These are phyloP conservation scores for Protomyces gravidus DNA, from an alignment of 1,139 yeast species.

Conservation along the genomic window DNA sequence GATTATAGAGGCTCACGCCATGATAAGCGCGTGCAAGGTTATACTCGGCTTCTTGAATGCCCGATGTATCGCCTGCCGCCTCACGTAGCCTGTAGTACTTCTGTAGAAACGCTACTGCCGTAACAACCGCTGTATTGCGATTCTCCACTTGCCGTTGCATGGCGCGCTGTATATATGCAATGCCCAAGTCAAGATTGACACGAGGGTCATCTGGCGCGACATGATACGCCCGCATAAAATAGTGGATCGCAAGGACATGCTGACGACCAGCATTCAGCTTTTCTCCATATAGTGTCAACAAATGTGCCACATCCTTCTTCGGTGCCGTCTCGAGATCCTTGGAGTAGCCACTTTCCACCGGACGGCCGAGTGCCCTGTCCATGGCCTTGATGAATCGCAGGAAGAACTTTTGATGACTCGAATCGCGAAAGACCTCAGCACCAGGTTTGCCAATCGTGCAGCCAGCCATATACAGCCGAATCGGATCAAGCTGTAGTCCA, in stretches of 20 bases:
- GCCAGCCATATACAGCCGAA: constrained; percentile 64
- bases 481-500: constrained; percentile 69
- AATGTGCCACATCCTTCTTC: constrained; percentile 50
- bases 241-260: constrained; percentile 59
- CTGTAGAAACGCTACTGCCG: constrained; percentile 71
- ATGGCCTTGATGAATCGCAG: constrained; percentile 83
- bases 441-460: constrained; percentile 60
- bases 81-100: constrained; percentile 58
- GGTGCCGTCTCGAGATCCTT: constrained; percentile 39
- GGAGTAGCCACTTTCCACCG: constrained; percentile 52
- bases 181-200: constrained; percentile 66
- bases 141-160: constrained; percentile 84
- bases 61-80: constrained; percentile 39
- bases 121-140: constrained; percentile 79
- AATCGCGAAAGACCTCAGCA: constrained; percentile 60
- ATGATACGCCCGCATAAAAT: constrained; percentile 52
- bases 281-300: constrained; percentile 73
- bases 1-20: constrained; percentile 55
- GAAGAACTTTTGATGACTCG: constrained; percentile 83
- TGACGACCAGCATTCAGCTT: constrained; percentile 78
- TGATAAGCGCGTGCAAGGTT: constrained; percentile 85
- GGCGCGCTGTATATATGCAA: constrained; percentile 84
- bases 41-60: constrained; percentile 72
- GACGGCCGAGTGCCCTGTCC: constrained; percentile 55
- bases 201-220: constrained; percentile 65